Percentiles rank a stretch among this genome's conserved stretches.
These are phyloP conservation scores for Penicillium odoratum DNA, from an alignment of 495 filamentous ascomycete genomes.

Conservation along the genomic window DNA sequence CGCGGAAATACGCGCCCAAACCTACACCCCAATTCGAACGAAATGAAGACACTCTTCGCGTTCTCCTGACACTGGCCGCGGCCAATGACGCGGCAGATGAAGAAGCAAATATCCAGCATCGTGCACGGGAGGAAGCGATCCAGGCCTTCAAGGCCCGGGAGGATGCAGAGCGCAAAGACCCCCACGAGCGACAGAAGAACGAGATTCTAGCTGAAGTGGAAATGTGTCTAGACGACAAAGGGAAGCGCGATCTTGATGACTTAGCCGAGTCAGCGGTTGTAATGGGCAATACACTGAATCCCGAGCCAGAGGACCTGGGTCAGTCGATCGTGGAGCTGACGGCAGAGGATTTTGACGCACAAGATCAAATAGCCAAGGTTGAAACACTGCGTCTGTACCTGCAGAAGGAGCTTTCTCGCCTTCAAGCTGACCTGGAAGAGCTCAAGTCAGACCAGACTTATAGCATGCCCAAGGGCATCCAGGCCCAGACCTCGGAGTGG, in stretches of 20 bases:
- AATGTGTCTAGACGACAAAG: constrained; percentile 40
- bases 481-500: constrained; percentile 61
- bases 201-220: constrained; percentile 44
- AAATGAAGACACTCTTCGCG: constrained; percentile 78
- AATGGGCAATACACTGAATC: constrained; percentile 34
- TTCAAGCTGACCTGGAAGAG: constrained; percentile 38
- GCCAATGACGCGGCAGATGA: constrained; percentile 84
- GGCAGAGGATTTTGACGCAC: constrained; percentile 39
- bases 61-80: constrained; percentile 70
- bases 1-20: constrained; percentile 62
- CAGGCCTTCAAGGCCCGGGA: constrained; percentile 35
- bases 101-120: constrained; percentile 56
- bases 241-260: constrained; percentile 37
- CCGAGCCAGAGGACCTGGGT: constrained; percentile 35
- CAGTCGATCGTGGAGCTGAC: constrained; percentile 46
- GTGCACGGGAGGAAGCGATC: constrained; percentile 41
- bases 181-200: constrained; percentile 34
- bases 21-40: constrained; percentile 72
- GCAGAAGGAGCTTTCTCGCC: constrained; percentile 36
- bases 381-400: constrained; percentile 55
- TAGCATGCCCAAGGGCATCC: constrained; percentile 49
- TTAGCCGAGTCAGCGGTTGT: constrained; percentile 36
- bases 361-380: constrained; percentile 51
- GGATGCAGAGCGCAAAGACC: constrained; percentile 25
- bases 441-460: constrained; percentile 50